phyloP scores from a whole-genome alignment of 2,329 filamentous ascomycete species.

The Chalara sp. region DNA sequence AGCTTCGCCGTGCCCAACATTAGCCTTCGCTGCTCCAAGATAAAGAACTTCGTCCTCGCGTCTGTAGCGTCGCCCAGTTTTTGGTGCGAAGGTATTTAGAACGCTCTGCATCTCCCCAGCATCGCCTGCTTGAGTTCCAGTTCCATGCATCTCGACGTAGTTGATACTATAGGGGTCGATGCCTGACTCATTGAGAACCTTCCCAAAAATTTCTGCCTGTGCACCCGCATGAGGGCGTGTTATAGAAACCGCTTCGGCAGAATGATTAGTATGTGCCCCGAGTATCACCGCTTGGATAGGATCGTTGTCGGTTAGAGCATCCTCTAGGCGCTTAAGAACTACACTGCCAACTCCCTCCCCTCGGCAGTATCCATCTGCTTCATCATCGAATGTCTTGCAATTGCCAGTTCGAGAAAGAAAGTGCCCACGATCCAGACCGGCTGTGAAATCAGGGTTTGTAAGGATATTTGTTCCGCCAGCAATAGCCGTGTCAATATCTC shows the following conservation, averaged over 20 bases:
- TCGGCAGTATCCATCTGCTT: background rate
- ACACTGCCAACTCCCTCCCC: background rate
- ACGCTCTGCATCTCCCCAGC: background rate
- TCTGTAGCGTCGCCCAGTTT: background rate
- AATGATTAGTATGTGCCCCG: background rate
- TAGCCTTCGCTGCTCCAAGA: constrained; percentile 16
- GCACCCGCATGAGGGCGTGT: background rate
- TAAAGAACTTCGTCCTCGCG: constrained; percentile 1
- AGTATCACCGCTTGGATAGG: background rate
- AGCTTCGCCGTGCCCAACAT: constrained; percentile 18
- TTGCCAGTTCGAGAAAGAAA: background rate
- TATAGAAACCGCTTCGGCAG: background rate
- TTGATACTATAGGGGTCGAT: background rate
- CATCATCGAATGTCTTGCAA: constrained; percentile 32
- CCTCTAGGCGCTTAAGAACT: background rate
- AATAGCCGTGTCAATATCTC: background rate
- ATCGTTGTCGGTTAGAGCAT: background rate
- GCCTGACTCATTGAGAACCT: too few species aligned
- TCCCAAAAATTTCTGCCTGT: too few species aligned
- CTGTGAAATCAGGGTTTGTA: constrained; percentile 4
- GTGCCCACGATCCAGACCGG: background rate
- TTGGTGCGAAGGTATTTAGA: too few species aligned
- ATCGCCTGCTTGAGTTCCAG: constrained; percentile 12
- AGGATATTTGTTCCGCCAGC: background rate
- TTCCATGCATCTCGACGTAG: constrained; percentile 12